A percentile compares a stretch with the other conserved stretches of the same genome.
These are phyloP conservation scores for Cercospora zeina DNA, from an alignment of 2,329 filamentous ascomycete genomes.

Conservation along the genomic window DNA sequence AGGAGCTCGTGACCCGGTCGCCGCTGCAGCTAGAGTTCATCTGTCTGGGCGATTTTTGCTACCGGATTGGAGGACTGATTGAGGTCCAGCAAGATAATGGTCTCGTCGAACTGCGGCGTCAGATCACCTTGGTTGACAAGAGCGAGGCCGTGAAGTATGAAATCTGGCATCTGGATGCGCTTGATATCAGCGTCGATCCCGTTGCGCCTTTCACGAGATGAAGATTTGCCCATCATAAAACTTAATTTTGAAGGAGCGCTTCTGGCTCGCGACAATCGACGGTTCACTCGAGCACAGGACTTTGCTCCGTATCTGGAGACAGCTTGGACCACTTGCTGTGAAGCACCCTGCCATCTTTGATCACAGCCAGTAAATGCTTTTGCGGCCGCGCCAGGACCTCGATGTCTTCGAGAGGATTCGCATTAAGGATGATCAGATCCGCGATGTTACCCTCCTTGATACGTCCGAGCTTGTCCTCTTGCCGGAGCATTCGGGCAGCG, in stretches of 20 bases:
- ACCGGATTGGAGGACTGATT: slow-evolving; percentile 38
- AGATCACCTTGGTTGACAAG: slow-evolving; percentile 38
- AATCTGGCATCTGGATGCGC: slow-evolving; percentile 49
- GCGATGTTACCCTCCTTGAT: slow-evolving; percentile 54
- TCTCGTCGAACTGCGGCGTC: slow-evolving; percentile 28
- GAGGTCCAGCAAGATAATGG: slow-evolving; percentile 32
- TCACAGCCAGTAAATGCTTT: slow-evolving; percentile 52
- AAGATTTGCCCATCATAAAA: neutral
- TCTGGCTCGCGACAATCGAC: neutral
- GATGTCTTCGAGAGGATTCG: slow-evolving; percentile 59
- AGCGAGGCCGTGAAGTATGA: slow-evolving; percentile 46
- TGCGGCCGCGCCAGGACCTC: slow-evolving; percentile 53
- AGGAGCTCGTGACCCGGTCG: slow-evolving; percentile 24
- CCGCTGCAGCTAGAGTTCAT: slow-evolving; percentile 41
- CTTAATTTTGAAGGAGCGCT: neutral
- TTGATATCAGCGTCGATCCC: slow-evolving; percentile 36
- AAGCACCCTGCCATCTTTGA: slow-evolving; percentile 57
- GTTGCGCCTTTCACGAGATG: slow-evolving; percentile 26
- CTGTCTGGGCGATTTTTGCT: slow-evolving; percentile 44
- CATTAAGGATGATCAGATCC: slow-evolving; percentile 55
- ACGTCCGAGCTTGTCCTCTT: slow-evolving; percentile 53
- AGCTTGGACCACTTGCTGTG: slow-evolving; percentile 41
- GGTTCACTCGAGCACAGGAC: slow-evolving; percentile 23
- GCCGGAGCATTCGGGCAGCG: slow-evolving; percentile 52
- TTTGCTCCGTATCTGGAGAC: slow-evolving; percentile 26